Evolutionary conservation across 2,329 filamentous ascomycete genomes (phyloP), one percentile per base, ranked within the genome.

Genomic region (Lecanicillium sp.): DNA sequence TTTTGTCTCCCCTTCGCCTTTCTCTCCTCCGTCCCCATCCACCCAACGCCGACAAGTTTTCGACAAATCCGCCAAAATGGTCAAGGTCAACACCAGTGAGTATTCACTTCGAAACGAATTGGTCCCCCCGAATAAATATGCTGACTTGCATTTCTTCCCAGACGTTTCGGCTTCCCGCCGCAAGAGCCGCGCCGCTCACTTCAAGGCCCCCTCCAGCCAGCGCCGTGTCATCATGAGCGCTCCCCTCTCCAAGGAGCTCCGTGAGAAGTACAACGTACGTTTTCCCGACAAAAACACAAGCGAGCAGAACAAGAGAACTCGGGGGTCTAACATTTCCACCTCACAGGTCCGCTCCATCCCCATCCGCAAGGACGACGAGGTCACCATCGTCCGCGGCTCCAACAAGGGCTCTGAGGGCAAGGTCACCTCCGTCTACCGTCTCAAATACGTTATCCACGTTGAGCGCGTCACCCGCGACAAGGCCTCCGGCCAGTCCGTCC

Each of bases 381-480:
- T 97, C 70, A 79, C 79, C 68, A 86, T 98, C 66, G 85, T 91
- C 69, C 90, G 93, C 62, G 93, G 93, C 66, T 77, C 79, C 75
- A 87, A 95, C 83, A 97, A 97, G 83, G 93, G 91, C 69, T 89
- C 90, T 67, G 91, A 97, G 80, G 93, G 93, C 79, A 97, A 97
- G 81, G 81, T 98, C 76, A 90, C 85, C 65, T 89, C 87, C 66
- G 91, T 97, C 72, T 98, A 95, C 86, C 89, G 90, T 73, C 86
- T 95, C 67, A 97, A 97, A 78, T 98, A 93, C 77, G 81, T 90
- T 69, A 85, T 98, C 70, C 91, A 97, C 84, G 74, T 98, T 72
- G 91, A 96, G 83, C 89, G 91, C 66, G 85, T 98, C 70, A 84
- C 84, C 73, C 89, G 90, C 70, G 93, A 98, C 75, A 98, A 98